Conservation (phyloP, 2,329 filamentous ascomycete species). For the Fusarium albidum region DNA sequence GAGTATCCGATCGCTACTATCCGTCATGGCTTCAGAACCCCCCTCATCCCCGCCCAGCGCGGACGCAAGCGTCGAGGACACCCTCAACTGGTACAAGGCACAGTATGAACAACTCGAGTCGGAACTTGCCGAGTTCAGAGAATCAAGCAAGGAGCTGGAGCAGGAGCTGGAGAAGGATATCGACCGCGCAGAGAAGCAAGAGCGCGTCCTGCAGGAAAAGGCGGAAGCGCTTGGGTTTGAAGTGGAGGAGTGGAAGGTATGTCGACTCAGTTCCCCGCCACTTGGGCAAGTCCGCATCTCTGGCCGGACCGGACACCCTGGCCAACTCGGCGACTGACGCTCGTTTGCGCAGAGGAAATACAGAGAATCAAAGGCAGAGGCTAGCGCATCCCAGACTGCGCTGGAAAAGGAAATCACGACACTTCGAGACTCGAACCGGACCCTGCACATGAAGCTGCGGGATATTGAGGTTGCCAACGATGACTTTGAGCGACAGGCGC, state of each 20-base stretch:
- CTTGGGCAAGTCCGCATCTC: neutral
- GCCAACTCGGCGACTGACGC: conserved; percentile 25
- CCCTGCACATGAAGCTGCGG: conserved; percentile 82
- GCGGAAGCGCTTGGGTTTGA: conserved; percentile 86
- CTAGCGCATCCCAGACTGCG: conserved; percentile 81
- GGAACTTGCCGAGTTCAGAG: conserved; percentile 92
- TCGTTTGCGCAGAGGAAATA: conserved; percentile 77
- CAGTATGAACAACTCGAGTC: conserved; percentile 94
- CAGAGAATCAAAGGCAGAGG: conserved; percentile 91
- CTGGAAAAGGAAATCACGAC: conserved; percentile 97
- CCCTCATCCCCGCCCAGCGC: conserved; percentile 69
- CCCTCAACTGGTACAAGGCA: conserved; percentile 91
- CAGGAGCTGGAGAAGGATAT: conserved; percentile 95
- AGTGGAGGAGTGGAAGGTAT: conserved; percentile 97
- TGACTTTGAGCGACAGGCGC: conserved; percentile 95
- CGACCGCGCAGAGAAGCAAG: conserved; percentile 92
- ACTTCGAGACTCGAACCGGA: conserved; percentile 83
- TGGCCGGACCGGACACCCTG: conserved; percentile 1
- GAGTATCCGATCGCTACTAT: conserved; percentile 19
- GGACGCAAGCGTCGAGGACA: conserved; percentile 70
- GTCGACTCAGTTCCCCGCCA: conserved; percentile 37
- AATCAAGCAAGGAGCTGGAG: conserved; percentile 93
- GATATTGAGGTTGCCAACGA: conserved; percentile 99
- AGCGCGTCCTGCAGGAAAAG: conserved; percentile 85
- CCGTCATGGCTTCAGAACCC: conserved; percentile 61